These are phyloP conservation scores for Pythium vanterpoolii DNA, from an alignment of 352 stramenopile genomes.

Conservation along the genomic window DNA sequence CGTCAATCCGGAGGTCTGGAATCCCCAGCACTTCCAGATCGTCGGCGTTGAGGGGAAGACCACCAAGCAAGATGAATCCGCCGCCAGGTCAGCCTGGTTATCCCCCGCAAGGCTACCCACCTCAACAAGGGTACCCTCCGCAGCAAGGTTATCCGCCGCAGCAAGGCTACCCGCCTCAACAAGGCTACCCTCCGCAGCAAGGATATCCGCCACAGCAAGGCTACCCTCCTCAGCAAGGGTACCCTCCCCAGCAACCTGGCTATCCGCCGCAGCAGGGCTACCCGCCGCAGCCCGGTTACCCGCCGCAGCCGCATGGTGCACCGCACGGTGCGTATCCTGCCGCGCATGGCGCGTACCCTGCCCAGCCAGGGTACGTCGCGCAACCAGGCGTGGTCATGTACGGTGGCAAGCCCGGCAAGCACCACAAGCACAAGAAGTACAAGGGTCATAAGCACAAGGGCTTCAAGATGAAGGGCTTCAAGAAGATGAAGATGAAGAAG, in stretches of 20 bases:
- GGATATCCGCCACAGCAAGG: slow-evolving; percentile 31
- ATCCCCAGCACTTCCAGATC: slow-evolving; percentile 15
- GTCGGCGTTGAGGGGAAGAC: background rate
- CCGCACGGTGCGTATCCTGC: background rate
- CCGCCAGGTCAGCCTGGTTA: too few species aligned
- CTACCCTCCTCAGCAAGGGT: slow-evolving; percentile 36
- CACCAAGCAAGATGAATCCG: slow-evolving; percentile 17
- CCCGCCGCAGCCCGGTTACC: slow-evolving; percentile 25
- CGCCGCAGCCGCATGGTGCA: slow-evolving; percentile 7
- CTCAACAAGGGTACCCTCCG: slow-evolving; percentile 30
- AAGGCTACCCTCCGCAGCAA: slow-evolving; percentile 33
- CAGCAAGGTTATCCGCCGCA: slow-evolving; percentile 36
- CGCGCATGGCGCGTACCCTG: slow-evolving; percentile 19
- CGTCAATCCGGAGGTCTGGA: background rate
- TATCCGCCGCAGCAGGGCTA: slow-evolving; percentile 35
- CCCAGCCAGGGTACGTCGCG: slow-evolving; percentile 25
- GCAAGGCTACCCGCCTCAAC: slow-evolving; percentile 36
- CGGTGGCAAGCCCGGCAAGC: slow-evolving; percentile 3
- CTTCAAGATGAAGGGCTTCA: slow-evolving; percentile 28
- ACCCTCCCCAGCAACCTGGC: slow-evolving; percentile 32
- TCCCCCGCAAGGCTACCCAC: slow-evolving; percentile 22
- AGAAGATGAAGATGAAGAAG: slow-evolving; percentile 33
- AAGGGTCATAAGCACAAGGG: slow-evolving; percentile 19
- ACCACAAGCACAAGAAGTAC: slow-evolving; percentile 24
- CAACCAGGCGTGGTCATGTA: slow-evolving; percentile 27